Evolutionary conservation across 164 flowering plant genomes (phyloP), one percentile per base, ranked within the genome.

Genomic region (Amborella trichopoda): DNA sequence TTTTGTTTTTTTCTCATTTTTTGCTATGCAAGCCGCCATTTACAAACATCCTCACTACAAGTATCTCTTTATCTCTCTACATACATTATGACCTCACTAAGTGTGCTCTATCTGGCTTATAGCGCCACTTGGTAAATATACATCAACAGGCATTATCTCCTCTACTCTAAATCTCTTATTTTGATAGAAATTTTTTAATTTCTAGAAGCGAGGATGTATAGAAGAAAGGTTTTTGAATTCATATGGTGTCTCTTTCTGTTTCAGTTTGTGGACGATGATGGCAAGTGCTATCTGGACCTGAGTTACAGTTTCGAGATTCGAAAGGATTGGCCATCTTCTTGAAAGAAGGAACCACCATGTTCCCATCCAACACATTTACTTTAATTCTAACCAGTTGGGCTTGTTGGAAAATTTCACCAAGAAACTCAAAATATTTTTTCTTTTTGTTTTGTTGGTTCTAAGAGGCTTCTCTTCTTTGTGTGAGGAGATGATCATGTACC

Each of bases 211-310:
- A 76, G 81, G 68, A 72, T 54, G 48, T 68, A 16, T 77, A 76
- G 42, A 77, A 76, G 27, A 75, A 72, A n/a, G 37, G 16, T 33
- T 33, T 33, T 33, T 33, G 37, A 33, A 33, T 17, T 33, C 37
- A 2, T 33, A 17, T n/a, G n/a, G n/a, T n/a, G n/a, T n/a, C n/a
- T n/a, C n/a, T n/a, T n/a, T 33, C 16, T 33, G 12, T 33, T 11
- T 17, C 37, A 33, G 37, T 33, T 33, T 33, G 37, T 33, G 37
- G 37, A 33, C 16, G 37, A 33, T 2, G 37, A 33, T 43, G 65
- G 72, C 23, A 76, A 73, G 40, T 64, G 78, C 63, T 71, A 73
- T 48, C 58, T 76, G 73, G 82, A 76, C 39, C 40, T 67, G 30
- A 70, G 39, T 32, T 76, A 76, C 65, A 25, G 33, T 48, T 76